Evolutionary conservation across 164 flowering plant genomes (phyloP), one percentile per base, ranked within the genome.

Genomic region (Umbilicus rupestris): DNA sequence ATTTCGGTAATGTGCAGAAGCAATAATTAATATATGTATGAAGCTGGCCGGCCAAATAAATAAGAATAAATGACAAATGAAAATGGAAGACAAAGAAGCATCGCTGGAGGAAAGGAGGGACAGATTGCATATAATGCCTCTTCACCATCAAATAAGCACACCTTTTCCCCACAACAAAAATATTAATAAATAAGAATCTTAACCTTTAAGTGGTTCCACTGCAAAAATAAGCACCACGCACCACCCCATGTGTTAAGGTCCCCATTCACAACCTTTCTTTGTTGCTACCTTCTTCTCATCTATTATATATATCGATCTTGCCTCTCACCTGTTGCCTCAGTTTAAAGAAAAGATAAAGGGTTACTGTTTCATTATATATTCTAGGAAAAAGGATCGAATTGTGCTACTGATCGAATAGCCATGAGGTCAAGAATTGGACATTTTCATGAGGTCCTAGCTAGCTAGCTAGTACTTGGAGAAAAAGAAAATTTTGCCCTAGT

Each of bases 201-300:
- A 47, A 47, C 52, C 5, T n/a, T 47, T 47, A 47, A 47, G 52
- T 47, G 22, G 52, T n/a, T 47, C 52, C 52, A 47, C 52, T 47
- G 52, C 52, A 47, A 47, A 50, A 47, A 47, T n/a, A 47, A 47
- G 22, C 52, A 47, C 52, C 19, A n/a, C 8, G 26, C 52, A 47
- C 52, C 52, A 47, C 52, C 52, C 52, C 52, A 47, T 47, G 52
- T 47, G 52, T 47, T n/a, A 47, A 47, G 52, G 52, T 47, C 52
- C 52, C 52, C 52, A 47, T 47, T 47, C 52, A 47, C 52, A 47
- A n/a, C 22, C 19, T 47, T 47, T n/a, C 7, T 47, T 47, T 47
- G 16, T 47, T 47, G 52, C 5, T 47, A 19, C 52, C 22, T 47
- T 47, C 52, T n/a, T 9, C 52, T 47, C 22, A 29, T 17, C 52